These are phyloP conservation scores for Dichomitus squalens DNA, from an alignment of 1,284 basidiomycete genomes.

Conservation along the genomic window DNA sequence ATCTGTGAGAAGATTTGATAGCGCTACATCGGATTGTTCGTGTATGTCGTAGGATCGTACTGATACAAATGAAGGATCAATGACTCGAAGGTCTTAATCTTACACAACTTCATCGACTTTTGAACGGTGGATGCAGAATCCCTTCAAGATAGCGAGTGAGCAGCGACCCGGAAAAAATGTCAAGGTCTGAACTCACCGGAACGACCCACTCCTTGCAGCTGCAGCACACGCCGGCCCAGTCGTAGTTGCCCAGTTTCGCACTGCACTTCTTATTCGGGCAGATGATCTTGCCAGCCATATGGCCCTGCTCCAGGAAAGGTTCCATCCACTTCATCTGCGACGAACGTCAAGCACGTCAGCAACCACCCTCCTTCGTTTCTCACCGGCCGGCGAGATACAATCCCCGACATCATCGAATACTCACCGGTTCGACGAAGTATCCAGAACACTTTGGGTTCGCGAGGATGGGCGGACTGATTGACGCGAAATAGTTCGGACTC, in stretches of 20 bases:
- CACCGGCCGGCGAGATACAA: not conserved
- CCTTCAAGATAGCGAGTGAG: slow-evolving; percentile 43
- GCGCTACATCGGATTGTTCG: slow-evolving; percentile 1
- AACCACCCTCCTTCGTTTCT: not conserved
- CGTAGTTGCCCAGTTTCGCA: slow-evolving; percentile 92
- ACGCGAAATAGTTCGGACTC: slow-evolving; percentile 15
- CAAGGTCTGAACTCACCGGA: slow-evolving; percentile 61
- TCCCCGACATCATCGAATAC: slow-evolving; percentile 32
- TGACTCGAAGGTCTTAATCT: not conserved
- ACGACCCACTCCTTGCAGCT: slow-evolving; percentile 91
- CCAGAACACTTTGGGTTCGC: slow-evolving; percentile 84
- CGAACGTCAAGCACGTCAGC: not conserved
- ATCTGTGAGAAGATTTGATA: not conserved
- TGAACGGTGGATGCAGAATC: slow-evolving; percentile 87
- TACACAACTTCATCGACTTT: slow-evolving; percentile 86
- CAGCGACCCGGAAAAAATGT: not conserved
- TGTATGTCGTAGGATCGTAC: not conserved
- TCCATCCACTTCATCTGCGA: slow-evolving; percentile 94
- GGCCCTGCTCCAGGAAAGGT: slow-evolving; percentile 70
- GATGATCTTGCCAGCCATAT: slow-evolving; percentile 83
- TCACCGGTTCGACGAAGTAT: slow-evolving; percentile 94
- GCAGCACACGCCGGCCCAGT: slow-evolving; percentile 95
- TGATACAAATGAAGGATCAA: not conserved
- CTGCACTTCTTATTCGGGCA: slow-evolving; percentile 92
- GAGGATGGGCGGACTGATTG: slow-evolving; percentile 65